A percentile compares a stretch with the other conserved stretches of the same genome.
Conservation (phyloP, 176 grass and related monocot species). For the Carex parvula region DNA sequence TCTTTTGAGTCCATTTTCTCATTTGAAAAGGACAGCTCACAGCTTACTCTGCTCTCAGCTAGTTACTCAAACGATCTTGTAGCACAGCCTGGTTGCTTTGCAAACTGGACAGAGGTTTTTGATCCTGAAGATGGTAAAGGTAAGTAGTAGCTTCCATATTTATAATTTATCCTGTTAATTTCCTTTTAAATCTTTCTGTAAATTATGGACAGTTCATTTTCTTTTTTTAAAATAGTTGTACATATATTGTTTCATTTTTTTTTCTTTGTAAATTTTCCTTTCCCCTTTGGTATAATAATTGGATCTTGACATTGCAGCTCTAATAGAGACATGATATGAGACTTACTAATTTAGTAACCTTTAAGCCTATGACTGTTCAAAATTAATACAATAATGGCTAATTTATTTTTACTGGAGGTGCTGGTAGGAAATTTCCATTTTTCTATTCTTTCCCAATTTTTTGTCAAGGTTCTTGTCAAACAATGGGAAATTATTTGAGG, state of each 20-base stretch:
- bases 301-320: neutral
- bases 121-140: neutral
- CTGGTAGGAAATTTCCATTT: neutral
- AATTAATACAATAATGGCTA: too few relatives aligned
- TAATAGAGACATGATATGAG: neutral
- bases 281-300: neutral
- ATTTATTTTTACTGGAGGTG: too few relatives aligned
- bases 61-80: neutral
- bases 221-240: neutral
- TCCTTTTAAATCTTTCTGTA: neutral
- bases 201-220: neutral
- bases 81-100: neutral
- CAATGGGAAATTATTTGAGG: too few relatives aligned
- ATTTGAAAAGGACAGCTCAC: neutral
- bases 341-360: too few relatives aligned
- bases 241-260: too few relatives aligned
- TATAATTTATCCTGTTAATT: neutral
- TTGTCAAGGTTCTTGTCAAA: neutral
- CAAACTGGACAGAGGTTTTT: neutral
- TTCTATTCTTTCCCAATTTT: neutral
- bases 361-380: too few relatives aligned
- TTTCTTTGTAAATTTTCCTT: neutral
- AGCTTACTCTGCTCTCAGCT: neutral
- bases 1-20: neutral
- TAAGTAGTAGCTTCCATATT: neutral